phyloP scores from a whole-genome alignment of 345 rosid species.

The Kernera saxatilis region DNA sequence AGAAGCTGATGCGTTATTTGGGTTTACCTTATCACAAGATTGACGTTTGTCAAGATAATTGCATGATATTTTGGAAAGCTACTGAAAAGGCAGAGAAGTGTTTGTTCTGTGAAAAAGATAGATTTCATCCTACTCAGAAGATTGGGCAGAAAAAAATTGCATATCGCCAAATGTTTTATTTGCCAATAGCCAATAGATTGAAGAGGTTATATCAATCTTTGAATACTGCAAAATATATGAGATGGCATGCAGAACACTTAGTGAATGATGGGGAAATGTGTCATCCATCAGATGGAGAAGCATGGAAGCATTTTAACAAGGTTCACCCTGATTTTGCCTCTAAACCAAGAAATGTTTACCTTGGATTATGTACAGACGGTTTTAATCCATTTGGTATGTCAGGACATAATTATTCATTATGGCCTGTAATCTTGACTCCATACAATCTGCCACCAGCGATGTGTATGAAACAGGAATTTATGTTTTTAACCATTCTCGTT shows the following conservation, averaged over 20 bases:
- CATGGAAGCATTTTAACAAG: not conserved
- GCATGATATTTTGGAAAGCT: too few species aligned
- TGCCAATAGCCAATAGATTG: not conserved
- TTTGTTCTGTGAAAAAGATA: not conserved
- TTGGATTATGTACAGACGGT: not conserved
- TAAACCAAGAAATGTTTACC: not conserved
- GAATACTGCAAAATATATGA: not conserved
- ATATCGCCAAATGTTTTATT: not conserved
- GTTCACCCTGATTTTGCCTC: not conserved
- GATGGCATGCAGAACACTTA: not conserved
- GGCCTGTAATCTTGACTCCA: too few species aligned
- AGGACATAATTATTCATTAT: too few species aligned
- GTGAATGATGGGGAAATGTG: not conserved
- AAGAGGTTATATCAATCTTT: not conserved
- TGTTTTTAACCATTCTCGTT: too few species aligned
- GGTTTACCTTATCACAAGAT: not conserved
- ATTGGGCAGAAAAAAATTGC: not conserved
- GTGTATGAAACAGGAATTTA: too few species aligned
- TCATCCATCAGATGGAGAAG: too few species aligned
- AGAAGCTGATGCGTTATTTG: not conserved
- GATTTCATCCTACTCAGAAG: not conserved
- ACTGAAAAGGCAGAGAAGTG: too few species aligned
- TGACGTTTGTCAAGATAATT: not conserved
- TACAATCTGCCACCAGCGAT: too few species aligned
- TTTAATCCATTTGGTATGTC: too few species aligned